Evolutionary conservation across 768 basidiomycete genomes (phyloP).

Genomic region (Daedaleopsis nitida): DNA sequence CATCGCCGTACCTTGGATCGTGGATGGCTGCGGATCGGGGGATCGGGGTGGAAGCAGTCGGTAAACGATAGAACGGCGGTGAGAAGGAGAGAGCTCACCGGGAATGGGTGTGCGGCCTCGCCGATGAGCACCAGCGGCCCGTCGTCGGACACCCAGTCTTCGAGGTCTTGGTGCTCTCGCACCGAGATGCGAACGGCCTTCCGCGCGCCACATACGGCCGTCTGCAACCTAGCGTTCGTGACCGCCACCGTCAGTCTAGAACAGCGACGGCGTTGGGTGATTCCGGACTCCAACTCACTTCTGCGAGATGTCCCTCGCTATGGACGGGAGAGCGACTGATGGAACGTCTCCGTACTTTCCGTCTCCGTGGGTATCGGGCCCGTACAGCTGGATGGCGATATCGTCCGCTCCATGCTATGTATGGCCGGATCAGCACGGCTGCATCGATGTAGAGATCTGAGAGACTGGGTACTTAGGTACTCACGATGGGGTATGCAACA

Average conservation of each 20-base stretch:
- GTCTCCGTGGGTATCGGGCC: background rate
- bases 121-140: slow-evolving; percentile 36
- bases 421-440: background rate
- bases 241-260: background rate
- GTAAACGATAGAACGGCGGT: background rate
- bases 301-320: background rate
- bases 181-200: slow-evolving; percentile 23
- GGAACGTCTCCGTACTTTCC: slow-evolving; percentile 9
- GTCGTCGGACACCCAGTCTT: slow-evolving; percentile 36
- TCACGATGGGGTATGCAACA: slow-evolving; percentile 16
- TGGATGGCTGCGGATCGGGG: slow-evolving; percentile 30
- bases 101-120: slow-evolving; percentile 40
- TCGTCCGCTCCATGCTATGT: background rate
- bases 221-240: slow-evolving; percentile 13
- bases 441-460: too few species aligned
- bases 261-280: background rate
- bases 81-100: slow-evolving; percentile 22
- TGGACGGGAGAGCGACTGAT: background rate
- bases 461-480: background rate
- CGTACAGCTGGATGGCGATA: slow-evolving; percentile 12
- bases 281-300: background rate
- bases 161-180: slow-evolving; percentile 25
- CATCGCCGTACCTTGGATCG: slow-evolving; percentile 37
- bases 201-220: slow-evolving; percentile 8
- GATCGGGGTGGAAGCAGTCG: background rate